Base-by-base conservation (phyloP, 805 yeast species). In the Kazachstania viticola region DNA sequence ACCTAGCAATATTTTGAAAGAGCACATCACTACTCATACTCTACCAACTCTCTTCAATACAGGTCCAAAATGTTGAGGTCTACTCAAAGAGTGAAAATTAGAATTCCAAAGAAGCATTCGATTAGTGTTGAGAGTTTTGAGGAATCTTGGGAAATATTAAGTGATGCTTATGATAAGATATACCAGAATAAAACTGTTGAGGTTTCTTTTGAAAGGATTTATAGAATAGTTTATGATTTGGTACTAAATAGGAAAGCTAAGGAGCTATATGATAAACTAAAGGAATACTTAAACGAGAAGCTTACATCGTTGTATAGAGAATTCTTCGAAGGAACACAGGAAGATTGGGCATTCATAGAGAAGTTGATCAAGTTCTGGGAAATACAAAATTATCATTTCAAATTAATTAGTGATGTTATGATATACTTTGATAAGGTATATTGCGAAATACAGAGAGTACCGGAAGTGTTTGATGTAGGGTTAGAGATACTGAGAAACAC, bases 401-500 rank as follows among this genome's bases (percentile, higher is more conserved):
- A 81, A 40, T 73, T 82, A 67, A 70, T 83, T 27, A 71, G 87
- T 44, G 94, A 87, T 52, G 81, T 85, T 3, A 60, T 83, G 49
- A 77, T 85, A 80, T 85, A 85, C 48, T 55, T 87, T 49, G 94
- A 85, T 49, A 67, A 94, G 27, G 94, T 82, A 0, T 84, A 80
- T 44, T 80, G 85, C 17, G 75, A 73, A 41, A 87, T 79, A 40
- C 62, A 65, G 34, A 75, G 71, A 43, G 58, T 73, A 31, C 73
- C 79, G 4, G 59, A 75, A 35, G 65, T 79, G 2, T 78, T 76
- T 47, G 95, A 85, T 48, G 64, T 76, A 29, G 93, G 94, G 0
- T 62, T 84, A 16, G 67, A 67, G 21, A 52, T 75, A 7, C 85
- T 83, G 51, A 69, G 79, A 37, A 75, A 72, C 24, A 58, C 64